Conservation (phyloP, 495 filamentous ascomycete species). For the Jackrogersella minutella region DNA sequence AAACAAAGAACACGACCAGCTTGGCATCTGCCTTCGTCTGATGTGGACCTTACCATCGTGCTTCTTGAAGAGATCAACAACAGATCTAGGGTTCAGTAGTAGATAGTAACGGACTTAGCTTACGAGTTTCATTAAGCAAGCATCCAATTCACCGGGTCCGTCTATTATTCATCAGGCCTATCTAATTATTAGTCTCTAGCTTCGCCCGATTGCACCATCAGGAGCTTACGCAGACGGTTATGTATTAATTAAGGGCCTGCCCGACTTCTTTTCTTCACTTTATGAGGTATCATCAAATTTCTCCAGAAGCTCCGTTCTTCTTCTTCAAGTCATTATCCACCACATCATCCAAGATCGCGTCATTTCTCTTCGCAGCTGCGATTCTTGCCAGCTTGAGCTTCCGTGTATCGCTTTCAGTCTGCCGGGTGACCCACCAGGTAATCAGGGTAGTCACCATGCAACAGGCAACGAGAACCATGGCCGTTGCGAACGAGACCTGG, state of each 20-base stretch:
- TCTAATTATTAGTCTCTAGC: not conserved
- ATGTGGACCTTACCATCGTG: conserved; percentile 1
- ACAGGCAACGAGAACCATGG: conserved; percentile 44
- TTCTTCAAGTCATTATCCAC: conserved; percentile 49
- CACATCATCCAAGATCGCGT: conserved; percentile 55
- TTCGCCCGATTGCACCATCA: not conserved
- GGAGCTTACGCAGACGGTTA: not conserved
- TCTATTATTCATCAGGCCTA: not conserved
- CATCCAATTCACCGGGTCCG: not conserved
- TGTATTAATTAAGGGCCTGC: not conserved
- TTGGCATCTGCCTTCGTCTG: not conserved
- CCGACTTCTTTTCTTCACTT: too few relatives aligned
- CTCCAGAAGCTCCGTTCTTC: conserved; percentile 3
- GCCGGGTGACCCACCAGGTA: conserved; percentile 48
- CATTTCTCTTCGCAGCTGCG: conserved; percentile 49
- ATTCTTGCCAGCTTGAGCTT: conserved; percentile 53
- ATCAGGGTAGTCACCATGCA: conserved; percentile 42
- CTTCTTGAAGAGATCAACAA: not conserved
- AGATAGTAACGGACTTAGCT: not conserved
- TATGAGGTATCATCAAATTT: conserved; percentile 8
- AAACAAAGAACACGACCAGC: conserved; percentile 10
- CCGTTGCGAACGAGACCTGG: conserved; percentile 43
- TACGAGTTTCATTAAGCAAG: not conserved
- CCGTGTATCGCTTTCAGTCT: conserved; percentile 52
- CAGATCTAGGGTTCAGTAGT: not conserved